Conservation (phyloP, 73 alveolate genomes). For the Halteria grandinella region DNA sequence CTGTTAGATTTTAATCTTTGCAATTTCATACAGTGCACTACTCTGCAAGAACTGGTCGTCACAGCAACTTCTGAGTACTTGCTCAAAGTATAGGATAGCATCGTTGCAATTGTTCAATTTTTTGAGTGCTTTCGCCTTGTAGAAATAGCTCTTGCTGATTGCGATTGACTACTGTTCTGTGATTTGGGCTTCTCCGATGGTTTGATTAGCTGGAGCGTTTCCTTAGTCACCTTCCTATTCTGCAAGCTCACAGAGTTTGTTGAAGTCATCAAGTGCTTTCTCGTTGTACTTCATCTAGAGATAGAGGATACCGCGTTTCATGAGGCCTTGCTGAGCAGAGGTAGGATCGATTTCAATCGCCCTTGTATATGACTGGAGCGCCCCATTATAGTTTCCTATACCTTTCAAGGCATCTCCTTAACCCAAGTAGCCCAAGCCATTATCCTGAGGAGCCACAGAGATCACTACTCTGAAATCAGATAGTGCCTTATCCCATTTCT, state of each 20-base stretch:
- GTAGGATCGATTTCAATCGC: conserved; percentile 61
- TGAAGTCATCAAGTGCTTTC: conserved; percentile 69
- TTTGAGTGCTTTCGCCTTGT: conserved; percentile 58
- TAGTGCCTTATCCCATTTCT: conserved; percentile 79
- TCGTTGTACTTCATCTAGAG: conserved; percentile 56
- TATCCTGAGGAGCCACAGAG: conserved; percentile 44
- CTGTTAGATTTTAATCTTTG: conserved; percentile 78
- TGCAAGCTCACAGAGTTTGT: conserved; percentile 24
- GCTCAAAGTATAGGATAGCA: conserved; percentile 79
- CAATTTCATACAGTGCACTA: conserved; percentile 82
- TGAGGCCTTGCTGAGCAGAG: conserved; percentile 44
- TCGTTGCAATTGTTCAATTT: conserved; percentile 66
- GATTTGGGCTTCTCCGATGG: background rate
- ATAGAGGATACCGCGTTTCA: conserved; percentile 73
- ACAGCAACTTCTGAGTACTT: conserved; percentile 68
- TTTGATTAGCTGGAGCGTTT: no score
- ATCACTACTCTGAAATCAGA: conserved; percentile 65
- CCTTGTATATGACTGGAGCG: conserved; percentile 53
- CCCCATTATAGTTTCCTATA: conserved; percentile 66
- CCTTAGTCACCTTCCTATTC: conserved; percentile 25
- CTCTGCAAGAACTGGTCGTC: conserved; percentile 67
- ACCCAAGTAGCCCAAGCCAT: conserved; percentile 72
- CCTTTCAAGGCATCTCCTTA: conserved; percentile 73
- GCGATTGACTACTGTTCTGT: conserved; percentile 2
- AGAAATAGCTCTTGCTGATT: conserved; percentile 49